Base-by-base conservation (phyloP, 495 filamentous ascomycete genomes). In the Hypomontagnella submonticulosa region DNA sequence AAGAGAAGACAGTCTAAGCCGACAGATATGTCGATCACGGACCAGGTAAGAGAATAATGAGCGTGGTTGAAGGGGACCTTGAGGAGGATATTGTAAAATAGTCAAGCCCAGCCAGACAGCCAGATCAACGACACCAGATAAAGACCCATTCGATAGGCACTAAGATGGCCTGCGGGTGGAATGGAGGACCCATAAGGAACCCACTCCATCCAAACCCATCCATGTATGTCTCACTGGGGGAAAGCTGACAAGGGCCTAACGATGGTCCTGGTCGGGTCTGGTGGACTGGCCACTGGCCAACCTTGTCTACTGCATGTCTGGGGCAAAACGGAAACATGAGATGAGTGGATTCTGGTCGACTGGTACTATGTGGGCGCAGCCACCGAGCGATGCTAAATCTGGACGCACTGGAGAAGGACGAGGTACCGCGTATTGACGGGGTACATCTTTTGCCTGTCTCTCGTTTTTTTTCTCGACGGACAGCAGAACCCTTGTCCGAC, bases 321-420 rank as follows among this genome's bases (percentile, higher is more conserved):
- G 79, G 77, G 79, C 76, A 79, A 77, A 75, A 74, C 67, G 74
- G 75, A 76, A 79, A 80, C 77, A 76, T 81, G 73, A 80, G 78
- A 79, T 78, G 78, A 74, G 77, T 72, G 65, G 71, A 69, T 72
- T 70, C 54, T 64, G 66, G 23, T 70, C 57, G 68, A 71, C 67
- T 66, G 68, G 68, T 67, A 63, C 61, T 68, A 67, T 57, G 66
- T 70, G 69, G 71, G 71, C 71, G 66, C 71, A 72, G 71, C 66
- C 71, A 74, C 65, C 69, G 63, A 71, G 67, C 67, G 69, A 70
- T 74, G 62, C 71, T 74, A 74, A 74, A 74, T 74, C 71, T 74
- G 71, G 71, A 74, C 56, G 61, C 18, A 20, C 33, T 59, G 47
- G 44, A 70, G 33, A 50, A 44, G 47, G 47, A 50, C 33, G 55